Evolutionary conservation across 2,329 filamentous ascomycete genomes (phyloP).

Genomic region (Chaetomium globosum): DNA sequence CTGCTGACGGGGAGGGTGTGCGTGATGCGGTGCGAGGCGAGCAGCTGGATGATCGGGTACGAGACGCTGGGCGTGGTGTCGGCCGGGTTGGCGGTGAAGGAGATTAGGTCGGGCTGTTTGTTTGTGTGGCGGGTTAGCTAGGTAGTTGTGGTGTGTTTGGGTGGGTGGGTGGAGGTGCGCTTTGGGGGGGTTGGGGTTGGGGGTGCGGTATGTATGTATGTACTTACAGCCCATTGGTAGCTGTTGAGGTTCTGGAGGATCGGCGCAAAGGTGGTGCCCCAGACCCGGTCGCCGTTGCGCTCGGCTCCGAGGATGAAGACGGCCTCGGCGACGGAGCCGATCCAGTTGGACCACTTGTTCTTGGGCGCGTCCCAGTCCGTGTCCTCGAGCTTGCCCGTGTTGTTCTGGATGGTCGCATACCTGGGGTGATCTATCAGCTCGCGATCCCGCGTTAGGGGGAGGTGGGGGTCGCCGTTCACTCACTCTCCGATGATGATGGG

Average conservation of each 20-base stretch:
- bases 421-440: neutral
- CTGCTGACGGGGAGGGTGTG: slow-evolving; percentile 50
- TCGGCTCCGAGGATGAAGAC: slow-evolving; percentile 67
- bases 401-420: slow-evolving; percentile 15
- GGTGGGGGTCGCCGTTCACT: neutral
- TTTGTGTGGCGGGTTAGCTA: neutral
- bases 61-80: slow-evolving; percentile 16
- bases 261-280: slow-evolving; percentile 52
- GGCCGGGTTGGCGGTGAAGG: slow-evolving; percentile 21
- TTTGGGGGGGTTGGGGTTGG: neutral
- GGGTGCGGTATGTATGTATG: too few species aligned
- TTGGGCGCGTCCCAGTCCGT: slow-evolving; percentile 14
- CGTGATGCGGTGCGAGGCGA: slow-evolving; percentile 40
- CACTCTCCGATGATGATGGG: slow-evolving; percentile 47
- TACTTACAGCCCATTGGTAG: slow-evolving; percentile 50
- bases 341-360: slow-evolving; percentile 21
- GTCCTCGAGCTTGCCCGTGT: slow-evolving; percentile 20
- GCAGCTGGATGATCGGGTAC: slow-evolving; percentile 10
- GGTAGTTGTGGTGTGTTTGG: neutral
- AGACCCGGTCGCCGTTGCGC: slow-evolving; percentile 63
- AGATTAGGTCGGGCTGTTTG: slow-evolving; percentile 21
- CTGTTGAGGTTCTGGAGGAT: slow-evolving; percentile 48
- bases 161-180: too few species aligned
- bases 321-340: slow-evolving; percentile 61
- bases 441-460: neutral